Evolutionary conservation across 2,329 filamentous ascomycete genomes (phyloP), one percentile per base, ranked within the genome.

Genomic region (Pseudogymnoascus sp.): DNA sequence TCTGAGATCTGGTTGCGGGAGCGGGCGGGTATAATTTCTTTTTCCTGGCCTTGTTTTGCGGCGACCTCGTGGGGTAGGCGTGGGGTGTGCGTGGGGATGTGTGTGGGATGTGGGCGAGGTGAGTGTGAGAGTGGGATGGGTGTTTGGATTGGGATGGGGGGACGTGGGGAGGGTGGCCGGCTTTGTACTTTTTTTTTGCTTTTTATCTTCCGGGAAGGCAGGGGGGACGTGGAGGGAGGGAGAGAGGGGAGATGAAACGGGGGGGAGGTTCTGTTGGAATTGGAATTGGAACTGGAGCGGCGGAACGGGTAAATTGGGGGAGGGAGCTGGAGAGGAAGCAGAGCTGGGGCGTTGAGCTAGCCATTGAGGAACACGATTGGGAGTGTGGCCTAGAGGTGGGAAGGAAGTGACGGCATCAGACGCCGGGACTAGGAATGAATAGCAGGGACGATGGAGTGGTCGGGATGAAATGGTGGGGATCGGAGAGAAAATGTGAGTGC

Each of bases 21-120:
- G 43, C 43, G 45, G 23, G 45, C 45, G 45, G 45, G 45, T 52
- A 52, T 52, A 52, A 52, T 52, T 52, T 52, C 45, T 52, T 52
- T 52, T 52, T 52, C 45, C 45, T 31, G 45, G 45, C 23, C 45
- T 52, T 52, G 45, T 52, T 52, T 31, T 52, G 45, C 45, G 45
- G 45, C 23, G 23, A 52, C 45, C 45, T 52, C 45, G 45, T 52
- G 45, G 45, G 45, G 45, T 52, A 2, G 45, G 45, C 45, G 45
- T 52, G 45, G 45, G 45, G 45, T 52, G 23, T 45, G 41, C 21
- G 45, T 31, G 45, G 52, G 49, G 49, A 55, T 55, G 49, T 28
- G 49, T 25, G 49, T 55, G 49, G 55, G 55, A 59, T 59, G 55
- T 37, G 31, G 55, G 55, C 7, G 16, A 16, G 31, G 16, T 37